Evolutionary conservation across 495 filamentous ascomycete species (phyloP), one percentile per base, ranked within the genome.

Genomic region (Aspergillus bridgeri): DNA sequence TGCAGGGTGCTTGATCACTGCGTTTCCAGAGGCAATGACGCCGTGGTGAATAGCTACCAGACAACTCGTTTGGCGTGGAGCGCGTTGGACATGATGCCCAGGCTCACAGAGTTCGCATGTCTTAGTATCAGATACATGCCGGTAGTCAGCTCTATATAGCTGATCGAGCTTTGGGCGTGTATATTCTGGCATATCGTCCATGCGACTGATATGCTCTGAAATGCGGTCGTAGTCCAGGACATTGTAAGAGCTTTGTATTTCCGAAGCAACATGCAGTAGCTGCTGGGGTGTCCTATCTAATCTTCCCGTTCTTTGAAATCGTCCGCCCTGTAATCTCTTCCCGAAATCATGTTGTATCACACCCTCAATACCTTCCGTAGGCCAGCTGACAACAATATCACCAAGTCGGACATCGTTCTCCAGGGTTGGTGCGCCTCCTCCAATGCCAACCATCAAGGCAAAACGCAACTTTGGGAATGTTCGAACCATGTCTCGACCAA

Each of bases 381-480:
- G 57, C 42, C 59, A 42, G 51, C 76, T 69, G 23, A 79, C 65
- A 4, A 77, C 74, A 33, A 79, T 60, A 57, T 79, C 77, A 18
- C 78, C 78, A 6, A 81, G 71, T 8, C 70, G 69, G 6, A 81
- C 70, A 60, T 80, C 75, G 42, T 66, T 42, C 18, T 64, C 57
- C 8, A 17, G n/a, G 29, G 51, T 71, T 8, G 77, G 73, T 5
- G 69, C 65, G 3, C 75, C 77, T 19, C 74, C 76, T 6, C 71
- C 77, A 33, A 80, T 78, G 18, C 78, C 78, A 5, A 83, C 77
- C 64, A 82, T 75, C 22, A 83, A 63, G 25, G 69, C 57, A 51
- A 77, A 59, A 20, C 69, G 56, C 19, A 82, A 57, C 17, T 68
- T 65, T 1, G 69, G 63, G 54, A 82, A 83, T 44, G 46, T 75